Conservation (phyloP, 805 yeast genomes). For the Starmerella stigmatis region DNA sequence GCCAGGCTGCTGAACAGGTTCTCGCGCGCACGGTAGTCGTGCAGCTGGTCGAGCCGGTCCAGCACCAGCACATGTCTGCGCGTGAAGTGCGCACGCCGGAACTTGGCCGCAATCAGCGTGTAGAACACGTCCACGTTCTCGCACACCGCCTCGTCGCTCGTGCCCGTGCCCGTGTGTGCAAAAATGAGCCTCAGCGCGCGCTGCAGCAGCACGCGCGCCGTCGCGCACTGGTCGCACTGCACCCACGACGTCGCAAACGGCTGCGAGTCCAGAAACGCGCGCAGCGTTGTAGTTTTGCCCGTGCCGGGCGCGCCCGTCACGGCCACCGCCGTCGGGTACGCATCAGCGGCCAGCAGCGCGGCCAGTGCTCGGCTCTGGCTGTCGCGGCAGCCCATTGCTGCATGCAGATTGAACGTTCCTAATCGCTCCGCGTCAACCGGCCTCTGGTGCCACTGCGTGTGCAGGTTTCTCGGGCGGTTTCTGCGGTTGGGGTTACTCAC, state of each 20-base stretch:
- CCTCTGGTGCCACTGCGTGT: too few relatives aligned
- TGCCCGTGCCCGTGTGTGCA: slow-evolving; percentile 26
- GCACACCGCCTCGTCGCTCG: slow-evolving; percentile 23
- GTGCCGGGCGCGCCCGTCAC: slow-evolving; percentile 42
- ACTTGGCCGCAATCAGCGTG: slow-evolving; percentile 33
- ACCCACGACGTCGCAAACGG: slow-evolving; percentile 30
- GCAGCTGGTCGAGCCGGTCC: slow-evolving; percentile 42
- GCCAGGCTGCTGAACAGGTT: slow-evolving; percentile 37
- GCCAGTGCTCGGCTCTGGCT: slow-evolving; percentile 21
- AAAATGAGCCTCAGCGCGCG: slow-evolving; percentile 35
- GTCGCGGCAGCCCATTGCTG: slow-evolving; percentile 16
- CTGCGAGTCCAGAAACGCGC: slow-evolving; percentile 28
- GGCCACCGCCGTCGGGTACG: slow-evolving; percentile 25
- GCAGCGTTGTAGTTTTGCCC: slow-evolving; percentile 39
- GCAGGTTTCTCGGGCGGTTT: too few relatives aligned
- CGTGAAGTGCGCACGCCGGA: slow-evolving; percentile 28
- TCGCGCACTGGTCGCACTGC: slow-evolving; percentile 41
- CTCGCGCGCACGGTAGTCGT: slow-evolving; percentile 31
- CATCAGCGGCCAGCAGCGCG: slow-evolving; percentile 15
- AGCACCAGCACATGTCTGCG: slow-evolving; percentile 41
- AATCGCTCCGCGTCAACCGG: not conserved
- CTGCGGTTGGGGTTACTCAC: too few relatives aligned
- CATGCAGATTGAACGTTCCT: not conserved
- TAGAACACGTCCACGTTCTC: slow-evolving; percentile 39
- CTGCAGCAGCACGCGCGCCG: slow-evolving; percentile 40